A percentile compares a stretch with the other conserved stretches of the same genome.
These are phyloP conservation scores for Fomitopsis serialis DNA, from an alignment of 768 basidiomycete species.

Conservation along the genomic window DNA sequence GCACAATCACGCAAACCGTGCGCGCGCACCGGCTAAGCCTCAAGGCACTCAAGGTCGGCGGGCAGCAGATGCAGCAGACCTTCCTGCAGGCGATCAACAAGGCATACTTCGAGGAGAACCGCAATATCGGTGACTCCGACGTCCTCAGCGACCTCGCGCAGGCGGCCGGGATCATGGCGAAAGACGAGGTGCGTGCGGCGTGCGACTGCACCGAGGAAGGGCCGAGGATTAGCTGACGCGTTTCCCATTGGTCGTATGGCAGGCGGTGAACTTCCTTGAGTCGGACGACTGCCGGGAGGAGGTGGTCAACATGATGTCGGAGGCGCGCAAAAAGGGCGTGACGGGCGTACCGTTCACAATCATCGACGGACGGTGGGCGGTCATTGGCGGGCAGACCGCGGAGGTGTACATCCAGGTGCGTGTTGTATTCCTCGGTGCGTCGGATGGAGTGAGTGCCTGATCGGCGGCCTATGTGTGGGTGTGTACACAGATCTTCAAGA, in stretches of 20 bases:
- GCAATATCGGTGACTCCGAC: conserved; percentile 55
- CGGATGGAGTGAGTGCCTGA: neutral
- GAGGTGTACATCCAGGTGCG: conserved; percentile 67
- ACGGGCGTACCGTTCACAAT: conserved; percentile 78
- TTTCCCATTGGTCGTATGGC: neutral
- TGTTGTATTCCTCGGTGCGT: neutral
- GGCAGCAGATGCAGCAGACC: conserved; percentile 52
- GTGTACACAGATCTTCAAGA: conserved; percentile 38
- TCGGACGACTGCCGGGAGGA: conserved; percentile 63
- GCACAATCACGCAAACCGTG: conserved; percentile 60
- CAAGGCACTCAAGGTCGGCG: conserved; percentile 61
- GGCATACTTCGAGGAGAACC: conserved; percentile 57
- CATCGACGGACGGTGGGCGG: conserved; percentile 74
- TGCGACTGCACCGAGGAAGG: neutral
- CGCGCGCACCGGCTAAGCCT: conserved; percentile 66
- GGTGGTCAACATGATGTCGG: conserved; percentile 55
- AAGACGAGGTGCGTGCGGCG: conserved; percentile 50
- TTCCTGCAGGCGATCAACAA: conserved; percentile 57
- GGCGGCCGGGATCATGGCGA: conserved; percentile 49
- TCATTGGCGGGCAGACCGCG: conserved; percentile 67
- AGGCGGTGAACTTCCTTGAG: conserved; percentile 62
- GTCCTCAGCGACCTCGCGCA: conserved; percentile 59
- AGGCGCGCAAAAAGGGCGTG: conserved; percentile 62
- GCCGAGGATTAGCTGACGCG: neutral
- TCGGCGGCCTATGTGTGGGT: neutral